Conservation (phyloP, 2,329 filamentous ascomycete genomes). For the Alternaria panax region DNA sequence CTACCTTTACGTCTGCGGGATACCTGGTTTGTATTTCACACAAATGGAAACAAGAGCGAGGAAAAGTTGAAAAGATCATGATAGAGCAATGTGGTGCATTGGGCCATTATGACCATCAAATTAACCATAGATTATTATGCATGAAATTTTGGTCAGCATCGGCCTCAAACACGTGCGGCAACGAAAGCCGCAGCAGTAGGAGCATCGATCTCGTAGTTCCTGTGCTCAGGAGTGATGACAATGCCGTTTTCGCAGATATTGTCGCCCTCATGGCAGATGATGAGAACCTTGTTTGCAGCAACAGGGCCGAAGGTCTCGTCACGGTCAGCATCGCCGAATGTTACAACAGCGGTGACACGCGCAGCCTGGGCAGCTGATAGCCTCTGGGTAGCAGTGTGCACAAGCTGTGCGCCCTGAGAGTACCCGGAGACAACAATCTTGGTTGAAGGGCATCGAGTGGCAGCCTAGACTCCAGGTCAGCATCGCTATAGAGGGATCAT, state of each 20-base stretch:
- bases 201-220: slow-evolving; percentile 37
- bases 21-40: background rate
- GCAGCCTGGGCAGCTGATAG: slow-evolving; percentile 31
- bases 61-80: background rate
- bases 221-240: slow-evolving; percentile 33
- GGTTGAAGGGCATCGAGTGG: slow-evolving; percentile 34
- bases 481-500: background rate
- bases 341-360: slow-evolving; percentile 40
- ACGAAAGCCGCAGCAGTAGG: slow-evolving; percentile 34
- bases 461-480: slow-evolving; percentile 20
- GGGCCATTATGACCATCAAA: background rate
- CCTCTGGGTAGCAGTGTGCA: slow-evolving; percentile 55
- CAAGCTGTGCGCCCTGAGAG: slow-evolving; percentile 51
- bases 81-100: background rate
- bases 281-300: slow-evolving; percentile 38
- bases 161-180: slow-evolving; percentile 18
- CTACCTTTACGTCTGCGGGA: background rate
- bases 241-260: slow-evolving; percentile 44
- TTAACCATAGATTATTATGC: background rate
- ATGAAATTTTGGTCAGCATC: background rate
- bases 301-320: slow-evolving; percentile 42
- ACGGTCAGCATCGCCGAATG: slow-evolving; percentile 49
- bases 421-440: slow-evolving; percentile 43
- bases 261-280: slow-evolving; percentile 48
- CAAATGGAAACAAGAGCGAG: background rate